Conservation (phyloP, 306 rosid species). For the Dalbergia oliveri region DNA sequence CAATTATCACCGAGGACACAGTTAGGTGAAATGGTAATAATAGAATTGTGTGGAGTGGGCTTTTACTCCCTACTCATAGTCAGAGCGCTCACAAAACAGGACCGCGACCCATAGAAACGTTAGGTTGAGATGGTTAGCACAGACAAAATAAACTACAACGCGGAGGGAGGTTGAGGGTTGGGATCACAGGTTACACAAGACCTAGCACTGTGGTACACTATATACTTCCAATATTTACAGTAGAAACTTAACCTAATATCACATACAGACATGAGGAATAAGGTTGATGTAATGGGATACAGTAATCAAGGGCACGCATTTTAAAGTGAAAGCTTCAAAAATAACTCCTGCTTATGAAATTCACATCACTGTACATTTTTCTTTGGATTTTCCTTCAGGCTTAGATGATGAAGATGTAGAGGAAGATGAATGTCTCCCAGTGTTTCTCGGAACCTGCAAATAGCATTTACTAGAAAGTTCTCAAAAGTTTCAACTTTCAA, state of each 20-base stretch:
- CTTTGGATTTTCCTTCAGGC: conserved; percentile 84
- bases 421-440: conserved; percentile 58
- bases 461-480: conserved; percentile 32
- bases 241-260: conserved; percentile 53
- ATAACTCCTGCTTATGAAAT: conserved; percentile 40
- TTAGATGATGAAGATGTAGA: conserved; percentile 53
- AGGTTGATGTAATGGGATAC: conserved; percentile 40
- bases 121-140: conserved; percentile 33
- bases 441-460: conserved; percentile 73
- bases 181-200: conserved; percentile 44
- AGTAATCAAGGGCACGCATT: conserved; percentile 52
- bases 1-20: conserved; percentile 6
- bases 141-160: neutral
- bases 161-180: conserved; percentile 23
- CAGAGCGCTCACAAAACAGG: conserved; percentile 24
- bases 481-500: conserved; percentile 13
- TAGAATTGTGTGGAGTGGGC: conserved; percentile 16
- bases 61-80: conserved; percentile 27
- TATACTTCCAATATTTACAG: conserved; percentile 65
- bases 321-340: conserved; percentile 55
- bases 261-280: conserved; percentile 52
- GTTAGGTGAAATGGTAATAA: conserved; percentile 9
- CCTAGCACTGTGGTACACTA: conserved; percentile 54
- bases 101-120: conserved; percentile 30
- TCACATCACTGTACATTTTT: conserved; percentile 92